Conservation (phyloP, 2,329 filamentous ascomycete species). For the Talaromyces albobiverticillius region DNA sequence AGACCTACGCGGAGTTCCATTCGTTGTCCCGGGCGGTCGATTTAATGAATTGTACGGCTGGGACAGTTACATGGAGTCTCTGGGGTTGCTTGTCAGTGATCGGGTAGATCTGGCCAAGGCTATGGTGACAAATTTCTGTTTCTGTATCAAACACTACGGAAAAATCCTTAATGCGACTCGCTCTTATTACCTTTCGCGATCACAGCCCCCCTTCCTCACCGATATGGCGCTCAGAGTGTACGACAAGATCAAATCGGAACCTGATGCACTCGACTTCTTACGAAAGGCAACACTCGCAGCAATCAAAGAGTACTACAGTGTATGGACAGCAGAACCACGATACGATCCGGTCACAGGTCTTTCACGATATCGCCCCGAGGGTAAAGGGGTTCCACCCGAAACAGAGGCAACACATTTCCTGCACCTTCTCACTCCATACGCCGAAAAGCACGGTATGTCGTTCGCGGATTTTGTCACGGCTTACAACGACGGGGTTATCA, state of each 20-base stretch:
- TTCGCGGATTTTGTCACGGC: slow-evolving; percentile 83
- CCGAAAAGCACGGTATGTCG: slow-evolving; percentile 75
- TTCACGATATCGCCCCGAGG: slow-evolving; percentile 80
- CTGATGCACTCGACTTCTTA: slow-evolving; percentile 77
- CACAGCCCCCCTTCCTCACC: slow-evolving; percentile 93
- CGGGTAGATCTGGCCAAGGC: slow-evolving; percentile 83
- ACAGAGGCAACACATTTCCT: slow-evolving; percentile 85
- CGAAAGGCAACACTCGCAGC: slow-evolving; percentile 77
- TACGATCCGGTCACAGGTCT: slow-evolving; percentile 74
- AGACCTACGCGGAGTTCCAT: slow-evolving; percentile 76
- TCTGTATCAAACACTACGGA: slow-evolving; percentile 96
- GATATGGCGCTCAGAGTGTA: slow-evolving; percentile 96
- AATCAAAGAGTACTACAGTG: slow-evolving; percentile 93
- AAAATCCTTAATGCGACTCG: slow-evolving; percentile 97
- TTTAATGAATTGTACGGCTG: slow-evolving; percentile 99
- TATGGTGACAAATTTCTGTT: slow-evolving; percentile 96
- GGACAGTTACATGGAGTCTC: slow-evolving; percentile 98
- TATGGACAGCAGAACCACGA: slow-evolving; percentile 79
- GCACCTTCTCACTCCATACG: slow-evolving; percentile 77
- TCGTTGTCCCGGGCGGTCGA: slow-evolving; percentile 93
- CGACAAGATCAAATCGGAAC: slow-evolving; percentile 85
- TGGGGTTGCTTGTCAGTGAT: slow-evolving; percentile 83
- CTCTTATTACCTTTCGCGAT: slow-evolving; percentile 90
- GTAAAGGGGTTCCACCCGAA: slow-evolving; percentile 83
- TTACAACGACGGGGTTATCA: slow-evolving; percentile 75